These are phyloP conservation scores for Cyberlindnera maclurae DNA, from an alignment of 805 yeast species.

Conservation along the genomic window DNA sequence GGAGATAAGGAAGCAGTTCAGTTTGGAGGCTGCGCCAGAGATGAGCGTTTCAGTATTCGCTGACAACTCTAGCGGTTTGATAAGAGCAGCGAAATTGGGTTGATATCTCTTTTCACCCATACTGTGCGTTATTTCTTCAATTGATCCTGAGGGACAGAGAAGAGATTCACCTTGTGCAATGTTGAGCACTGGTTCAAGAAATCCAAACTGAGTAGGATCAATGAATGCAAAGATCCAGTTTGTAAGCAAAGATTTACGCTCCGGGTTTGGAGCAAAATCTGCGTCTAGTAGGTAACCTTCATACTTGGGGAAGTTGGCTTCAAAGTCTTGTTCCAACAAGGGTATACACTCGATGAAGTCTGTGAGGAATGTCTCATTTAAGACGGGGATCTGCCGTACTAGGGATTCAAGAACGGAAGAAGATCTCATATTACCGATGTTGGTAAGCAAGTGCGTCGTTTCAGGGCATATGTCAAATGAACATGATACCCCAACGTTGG, in stretches of 20 bases:
- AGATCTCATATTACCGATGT: background rate
- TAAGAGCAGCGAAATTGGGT: background rate
- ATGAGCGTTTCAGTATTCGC: background rate
- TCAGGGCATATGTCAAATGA: constrained; percentile 10
- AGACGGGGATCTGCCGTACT: constrained; percentile 25
- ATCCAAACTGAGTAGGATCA: constrained; percentile 16
- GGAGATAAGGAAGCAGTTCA: constrained; percentile 18
- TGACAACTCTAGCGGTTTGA: background rate
- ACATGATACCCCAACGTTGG: background rate
- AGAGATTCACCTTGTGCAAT: constrained; percentile 10
- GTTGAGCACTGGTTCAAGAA: constrained; percentile 19
- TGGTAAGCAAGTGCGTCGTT: constrained; percentile 19
- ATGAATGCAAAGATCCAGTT: constrained; percentile 22
- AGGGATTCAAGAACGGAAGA: constrained; percentile 25
- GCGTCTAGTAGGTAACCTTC: constrained; percentile 19
- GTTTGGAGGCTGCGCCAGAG: background rate
- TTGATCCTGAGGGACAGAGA: background rate
- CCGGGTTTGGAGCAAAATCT: constrained; percentile 17
- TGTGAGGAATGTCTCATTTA: constrained; percentile 17
- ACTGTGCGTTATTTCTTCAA: constrained; percentile 2
- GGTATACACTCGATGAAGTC: constrained; percentile 13
- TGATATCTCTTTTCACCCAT: background rate
- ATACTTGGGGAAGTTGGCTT: constrained; percentile 21
- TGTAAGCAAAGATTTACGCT: constrained; percentile 20
- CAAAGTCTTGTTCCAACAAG: constrained; percentile 14